Base-by-base conservation (phyloP, 805 yeast species). In the Dipodascus albidus region DNA sequence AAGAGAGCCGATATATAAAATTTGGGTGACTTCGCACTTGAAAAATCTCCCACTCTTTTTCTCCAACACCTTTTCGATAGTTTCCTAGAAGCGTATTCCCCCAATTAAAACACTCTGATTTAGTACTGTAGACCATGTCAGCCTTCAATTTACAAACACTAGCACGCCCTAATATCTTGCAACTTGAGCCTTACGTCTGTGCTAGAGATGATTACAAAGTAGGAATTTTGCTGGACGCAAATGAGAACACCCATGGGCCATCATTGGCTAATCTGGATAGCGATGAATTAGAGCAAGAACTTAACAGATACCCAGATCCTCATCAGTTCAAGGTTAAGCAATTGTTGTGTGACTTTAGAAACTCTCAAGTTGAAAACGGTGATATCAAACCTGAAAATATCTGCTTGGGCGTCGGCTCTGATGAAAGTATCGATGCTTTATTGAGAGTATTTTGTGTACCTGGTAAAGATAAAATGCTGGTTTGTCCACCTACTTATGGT, bases 261-360 rank as follows among this genome's bases (percentile, higher is more conserved):
- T 80, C 95, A 1, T 68, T 88, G 15, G 55, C 70, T 1, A 67
- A 69, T 3, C 59, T 80, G 22, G 66, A 74, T 2, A 59, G 60
- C 0, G 68, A 67, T 1, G 91, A 85, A 57, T 55, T 66, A 14
- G 54, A 59, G 1, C 70, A 80, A 58, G 83, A 82, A 50, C 79
- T 93, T 60, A 83, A 93, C 72, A 77, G 99, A 63, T 93, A 93
- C 67, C 99, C 99, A 17, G 99, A 93, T 63, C 99, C 99, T 8
- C 97, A 93, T 70, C 98, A 91, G 64, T 55, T 78, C 3, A 83
- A 75, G 33, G 75, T 93, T 61, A 93, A 93, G 65, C 71, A 77
- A 57, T 81, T 81, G 58, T 74, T 91, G 50, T 80, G 86, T 50
- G 73, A 79, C 42, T 84, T 84, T 64, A 77, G 99, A 58, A 89